These are phyloP conservation scores for Hylodesmum podocarpum DNA, from an alignment of 306 rosid genomes.

Conservation along the genomic window DNA sequence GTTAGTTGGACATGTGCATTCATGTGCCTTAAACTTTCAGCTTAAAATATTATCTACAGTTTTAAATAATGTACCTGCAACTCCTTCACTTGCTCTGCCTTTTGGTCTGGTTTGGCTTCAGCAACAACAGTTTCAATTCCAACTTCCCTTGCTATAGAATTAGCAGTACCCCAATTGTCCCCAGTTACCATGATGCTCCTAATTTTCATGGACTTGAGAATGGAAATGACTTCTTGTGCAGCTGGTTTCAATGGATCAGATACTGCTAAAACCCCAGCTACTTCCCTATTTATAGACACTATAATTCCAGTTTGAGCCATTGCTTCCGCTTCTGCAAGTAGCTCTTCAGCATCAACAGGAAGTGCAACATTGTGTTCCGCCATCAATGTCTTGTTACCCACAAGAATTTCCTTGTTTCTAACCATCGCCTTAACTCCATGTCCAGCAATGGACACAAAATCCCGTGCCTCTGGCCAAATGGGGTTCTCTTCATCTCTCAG, in stretches of 20 bases:
- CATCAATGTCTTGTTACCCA: constrained; percentile 74
- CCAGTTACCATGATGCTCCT: constrained; percentile 73
- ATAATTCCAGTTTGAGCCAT: constrained; percentile 69
- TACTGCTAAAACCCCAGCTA: constrained; percentile 62
- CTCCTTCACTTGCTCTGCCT: constrained; percentile 64
- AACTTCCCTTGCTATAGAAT: constrained; percentile 68
- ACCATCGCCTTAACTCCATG: constrained; percentile 75
- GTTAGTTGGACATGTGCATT: not conserved
- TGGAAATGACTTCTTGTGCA: constrained; percentile 66
- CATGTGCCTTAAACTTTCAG: not conserved
- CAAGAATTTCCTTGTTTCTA: constrained; percentile 51
- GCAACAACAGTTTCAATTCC: constrained; percentile 70
- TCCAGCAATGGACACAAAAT: constrained; percentile 65
- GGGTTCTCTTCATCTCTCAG: constrained; percentile 49
- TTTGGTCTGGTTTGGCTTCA: constrained; percentile 62
- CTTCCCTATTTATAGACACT: constrained; percentile 47
- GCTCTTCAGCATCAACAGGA: constrained; percentile 56
- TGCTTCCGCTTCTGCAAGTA: constrained; percentile 55
- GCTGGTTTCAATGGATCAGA: constrained; percentile 71
- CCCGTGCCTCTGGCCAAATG: constrained; percentile 57
- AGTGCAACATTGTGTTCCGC: constrained; percentile 41
- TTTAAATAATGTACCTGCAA: constrained; percentile 49
- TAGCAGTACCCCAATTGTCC: constrained; percentile 86
- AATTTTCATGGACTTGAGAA: constrained; percentile 67
- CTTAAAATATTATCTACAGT: not conserved